Evolutionary conservation across 176 grass and related monocot genomes (phyloP), one percentile per base, ranked within the genome.

Genomic region (Cenchrus purpureus): DNA sequence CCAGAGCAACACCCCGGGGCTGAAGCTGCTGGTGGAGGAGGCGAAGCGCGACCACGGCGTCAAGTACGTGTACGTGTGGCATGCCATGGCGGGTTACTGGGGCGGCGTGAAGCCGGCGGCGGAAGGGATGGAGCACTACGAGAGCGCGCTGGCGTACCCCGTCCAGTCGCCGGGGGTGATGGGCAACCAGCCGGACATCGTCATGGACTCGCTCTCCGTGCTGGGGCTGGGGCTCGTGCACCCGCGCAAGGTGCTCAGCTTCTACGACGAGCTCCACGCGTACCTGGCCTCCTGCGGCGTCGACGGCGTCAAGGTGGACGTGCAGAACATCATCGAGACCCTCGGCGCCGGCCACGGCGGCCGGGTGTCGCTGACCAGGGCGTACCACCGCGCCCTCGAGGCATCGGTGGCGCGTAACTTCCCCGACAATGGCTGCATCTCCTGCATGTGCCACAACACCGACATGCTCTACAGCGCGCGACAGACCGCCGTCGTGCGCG

Each of bases 231-330:
- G 94, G 0, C 90, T 94, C 32, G 94, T 97, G 59, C 88, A 90
- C 88, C 92, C 92, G 12, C 91, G 87, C 61, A 53, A 42, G 31
- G 92, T 51, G 2, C 42, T 12, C 79, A 48, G 5, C 68, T 94
- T 97, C 90, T 97, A 97, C 80, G 73, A 40, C 84, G 92, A 97
- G 80, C 90, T 97, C 11, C 90, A 94, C 83, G 13, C 84, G 55
- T 97, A 97, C 89, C 88, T 94, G 1, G 90, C 90, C 45, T 81
- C 66, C 0, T 94, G 88, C 74, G 95, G 92, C 76, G 63, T 97
- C 11, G 92, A 97, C 60, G 95, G 92, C 73, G 92, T 97, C 10
- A 97, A 97, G 88, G 95, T 97, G 0, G 95, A 95, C 87, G 90
- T 90, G 66, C 95, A 97, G 87, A 95, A 90, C 88, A 91, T 97